These are phyloP conservation scores for Ampelomyces quisqualis DNA, from an alignment of 2,329 filamentous ascomycete genomes.

Conservation along the genomic window DNA sequence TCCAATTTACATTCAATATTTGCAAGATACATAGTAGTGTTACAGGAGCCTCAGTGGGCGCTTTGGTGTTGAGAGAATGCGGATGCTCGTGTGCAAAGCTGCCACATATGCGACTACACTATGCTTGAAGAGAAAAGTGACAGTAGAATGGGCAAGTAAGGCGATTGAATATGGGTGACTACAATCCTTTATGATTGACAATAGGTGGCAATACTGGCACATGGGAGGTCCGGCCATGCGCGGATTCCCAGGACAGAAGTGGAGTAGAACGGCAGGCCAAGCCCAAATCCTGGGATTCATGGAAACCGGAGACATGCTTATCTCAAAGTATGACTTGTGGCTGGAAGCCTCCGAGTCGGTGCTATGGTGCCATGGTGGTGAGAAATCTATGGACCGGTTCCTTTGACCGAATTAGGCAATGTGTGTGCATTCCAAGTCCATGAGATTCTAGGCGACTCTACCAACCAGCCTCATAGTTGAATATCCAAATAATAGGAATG, in stretches of 20 bases:
- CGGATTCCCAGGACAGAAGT: slow-evolving; percentile 4
- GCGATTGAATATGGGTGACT: neutral
- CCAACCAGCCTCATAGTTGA: neutral
- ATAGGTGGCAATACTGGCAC: slow-evolving; percentile 1
- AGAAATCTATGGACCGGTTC: neutral
- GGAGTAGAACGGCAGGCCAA: slow-evolving; percentile 6
- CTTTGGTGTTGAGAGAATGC: neutral
- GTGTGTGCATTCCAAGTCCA: neutral
- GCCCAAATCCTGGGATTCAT: slow-evolving; percentile 1
- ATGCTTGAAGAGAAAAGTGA: slow-evolving; percentile 1
- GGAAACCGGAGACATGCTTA: neutral
- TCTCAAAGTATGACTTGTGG: neutral
- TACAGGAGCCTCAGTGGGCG: neutral
- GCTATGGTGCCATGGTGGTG: slow-evolving; percentile 1
- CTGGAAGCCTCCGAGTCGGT: neutral
- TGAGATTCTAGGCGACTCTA: neutral
- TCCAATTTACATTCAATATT: neutral
- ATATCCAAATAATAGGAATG: neutral
- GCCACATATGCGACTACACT: slow-evolving; percentile 2
- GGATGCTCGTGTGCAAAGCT: neutral
- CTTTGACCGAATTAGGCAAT: slow-evolving; percentile 6
- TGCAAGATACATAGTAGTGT: no score
- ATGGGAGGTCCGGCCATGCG: neutral
- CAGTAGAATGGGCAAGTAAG: neutral
- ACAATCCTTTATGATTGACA: slow-evolving; percentile 6